Base-by-base conservation (phyloP, 1,284 basidiomycete species). In the Malassezia globosa region DNA sequence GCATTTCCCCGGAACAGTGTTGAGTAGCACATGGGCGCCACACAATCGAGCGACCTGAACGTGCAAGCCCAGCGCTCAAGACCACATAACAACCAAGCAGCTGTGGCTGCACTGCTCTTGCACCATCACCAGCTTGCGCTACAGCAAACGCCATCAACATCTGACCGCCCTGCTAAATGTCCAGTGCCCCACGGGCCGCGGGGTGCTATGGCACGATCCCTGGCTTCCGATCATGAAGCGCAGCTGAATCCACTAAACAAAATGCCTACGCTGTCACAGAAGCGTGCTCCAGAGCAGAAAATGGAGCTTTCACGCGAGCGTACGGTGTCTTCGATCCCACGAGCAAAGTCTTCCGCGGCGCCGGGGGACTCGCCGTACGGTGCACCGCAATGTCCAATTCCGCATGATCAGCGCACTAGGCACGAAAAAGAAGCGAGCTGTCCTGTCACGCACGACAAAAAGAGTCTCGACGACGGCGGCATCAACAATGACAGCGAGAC, bases 271-370 rank as follows among this genome's bases (percentile, higher is more conserved):
- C 80, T 92, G 25, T 76, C 84, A 0, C 87, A 90, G 70, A 72
- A 76, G 0, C 81, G 80, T 1, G 76, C 78, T 45, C 72, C 80
- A 0, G 75, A 80, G 11, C 82, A 86, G 64, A 70, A 73, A 3
- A 57, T 77, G 3, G 74, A 77, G 21, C 79, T 97, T 18, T 84
- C 88, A 3, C 84, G 81, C 0, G 77, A 82, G 29, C 80, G 90
- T 51, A 81, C 79, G 7, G 76, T 78, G 35, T 92, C 87, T 0
- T 82, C 85, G 7, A 97, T 97, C 64, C 88, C 88, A 2, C 81
- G 89, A 31, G 79, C 84, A 42, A 64, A 71, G 5, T 61, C 69
- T 0, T 63, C 68, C 2, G 52, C 65, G 4, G 51, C 66, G 3
- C 52, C 58, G 10, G 61, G 60, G 11, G 66, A 64, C 13, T 61